phyloP scores from a whole-genome alignment of 306 rosid species.

The Quillaja saponaria region DNA sequence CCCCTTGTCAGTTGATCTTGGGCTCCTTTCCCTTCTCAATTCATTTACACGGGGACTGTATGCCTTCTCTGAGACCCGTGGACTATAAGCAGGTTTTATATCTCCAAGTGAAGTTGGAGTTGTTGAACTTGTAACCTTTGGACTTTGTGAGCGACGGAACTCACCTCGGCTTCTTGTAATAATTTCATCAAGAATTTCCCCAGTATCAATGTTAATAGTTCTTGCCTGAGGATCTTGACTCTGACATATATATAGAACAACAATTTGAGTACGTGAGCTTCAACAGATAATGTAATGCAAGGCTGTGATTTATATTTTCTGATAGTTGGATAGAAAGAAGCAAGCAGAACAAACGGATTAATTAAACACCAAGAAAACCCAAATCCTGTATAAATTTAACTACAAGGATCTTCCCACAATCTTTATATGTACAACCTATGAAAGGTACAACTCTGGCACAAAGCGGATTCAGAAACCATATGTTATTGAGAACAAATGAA shows the following conservation, averaged over 20 bases:
- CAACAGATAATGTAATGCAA: constrained; percentile 6
- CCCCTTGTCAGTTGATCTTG: constrained; percentile 36
- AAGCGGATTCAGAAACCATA: neutral
- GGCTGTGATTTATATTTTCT: constrained; percentile 1
- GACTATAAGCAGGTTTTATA: constrained; percentile 58
- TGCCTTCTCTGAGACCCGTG: constrained; percentile 34
- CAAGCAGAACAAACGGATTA: neutral
- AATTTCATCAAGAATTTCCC: constrained; percentile 84
- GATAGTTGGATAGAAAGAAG: neutral
- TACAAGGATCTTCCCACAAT: constrained; percentile 8
- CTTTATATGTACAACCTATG: neutral
- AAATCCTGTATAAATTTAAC: constrained; percentile 1
- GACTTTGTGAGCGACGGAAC: constrained; percentile 67
- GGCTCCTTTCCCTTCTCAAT: constrained; percentile 59
- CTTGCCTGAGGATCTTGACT: constrained; percentile 57
- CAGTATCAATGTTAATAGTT: constrained; percentile 47
- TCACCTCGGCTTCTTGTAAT: constrained; percentile 93
- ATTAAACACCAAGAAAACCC: neutral
- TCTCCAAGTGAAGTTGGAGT: constrained; percentile 56
- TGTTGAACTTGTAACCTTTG: constrained; percentile 71
- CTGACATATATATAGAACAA: constrained; percentile 35
- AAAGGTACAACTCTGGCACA: neutral
- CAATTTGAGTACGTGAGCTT: constrained; percentile 18
- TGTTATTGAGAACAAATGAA: neutral
- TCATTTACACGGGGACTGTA: constrained; percentile 58